Evolutionary conservation across 345 rosid genomes (phyloP).

Genomic region (Salix exigua): DNA sequence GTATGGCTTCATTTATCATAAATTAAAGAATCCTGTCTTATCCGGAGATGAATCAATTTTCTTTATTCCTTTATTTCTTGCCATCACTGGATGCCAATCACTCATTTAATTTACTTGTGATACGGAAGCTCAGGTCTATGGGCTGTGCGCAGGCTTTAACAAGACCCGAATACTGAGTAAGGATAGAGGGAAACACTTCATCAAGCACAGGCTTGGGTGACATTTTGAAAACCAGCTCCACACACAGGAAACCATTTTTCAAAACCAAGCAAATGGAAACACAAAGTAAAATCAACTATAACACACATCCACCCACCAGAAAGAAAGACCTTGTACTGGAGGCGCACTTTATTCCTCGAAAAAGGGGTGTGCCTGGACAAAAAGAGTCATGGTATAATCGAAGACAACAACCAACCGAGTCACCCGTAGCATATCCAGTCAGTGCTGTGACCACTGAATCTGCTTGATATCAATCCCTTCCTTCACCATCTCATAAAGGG

Average conservation of each 20-base stretch:
- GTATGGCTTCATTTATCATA: not conserved
- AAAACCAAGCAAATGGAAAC: too few species aligned
- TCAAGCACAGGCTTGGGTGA: too few species aligned
- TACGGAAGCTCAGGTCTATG: not conserved
- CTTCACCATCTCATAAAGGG: slow-evolving; percentile 88
- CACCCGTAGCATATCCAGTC: not conserved
- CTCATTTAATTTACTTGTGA: not conserved
- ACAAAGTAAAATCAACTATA: too few species aligned
- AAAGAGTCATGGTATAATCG: too few species aligned
- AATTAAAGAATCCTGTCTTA: not conserved
- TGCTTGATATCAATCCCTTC: slow-evolving; percentile 69
- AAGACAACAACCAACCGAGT: too few species aligned
- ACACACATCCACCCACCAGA: too few species aligned
- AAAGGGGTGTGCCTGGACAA: too few species aligned
- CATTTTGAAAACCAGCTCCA: too few species aligned
- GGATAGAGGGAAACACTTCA: too few species aligned
- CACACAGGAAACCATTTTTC: too few species aligned
- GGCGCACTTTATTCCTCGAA: too few species aligned
- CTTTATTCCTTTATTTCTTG: not conserved
- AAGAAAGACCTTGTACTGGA: too few species aligned
- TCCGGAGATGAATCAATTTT: not conserved
- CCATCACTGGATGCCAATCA: not conserved
- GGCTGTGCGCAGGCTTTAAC: not conserved
- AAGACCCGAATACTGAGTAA: not conserved
- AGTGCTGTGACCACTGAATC: slow-evolving; percentile 78